Percentiles rank a stretch among this genome's conserved stretches.
Conservation (phyloP, 495 filamentous ascomycete species). For the Melanomma pulvis-pyrius region DNA sequence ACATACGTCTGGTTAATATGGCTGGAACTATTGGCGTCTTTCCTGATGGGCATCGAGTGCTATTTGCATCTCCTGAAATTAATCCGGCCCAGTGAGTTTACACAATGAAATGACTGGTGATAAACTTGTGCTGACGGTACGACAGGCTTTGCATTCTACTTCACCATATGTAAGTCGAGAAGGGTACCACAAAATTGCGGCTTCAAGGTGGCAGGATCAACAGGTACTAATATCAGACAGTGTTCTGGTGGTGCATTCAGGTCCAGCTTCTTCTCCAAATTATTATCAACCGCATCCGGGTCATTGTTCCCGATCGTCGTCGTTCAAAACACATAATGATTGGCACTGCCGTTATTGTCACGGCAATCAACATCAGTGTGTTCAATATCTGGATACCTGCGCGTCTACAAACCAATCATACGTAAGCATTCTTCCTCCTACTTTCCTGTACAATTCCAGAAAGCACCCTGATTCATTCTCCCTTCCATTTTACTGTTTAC, state of each 20-base stretch:
- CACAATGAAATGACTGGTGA: neutral
- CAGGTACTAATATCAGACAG: neutral
- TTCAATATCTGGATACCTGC: constrained; percentile 33
- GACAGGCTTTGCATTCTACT: constrained; percentile 21
- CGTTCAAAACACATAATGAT: constrained; percentile 30
- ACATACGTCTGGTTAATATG: constrained; percentile 30
- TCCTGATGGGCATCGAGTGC: constrained; percentile 25
- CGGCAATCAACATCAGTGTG: constrained; percentile 28
- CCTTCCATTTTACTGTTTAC: neutral
- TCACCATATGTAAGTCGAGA: constrained; percentile 20
- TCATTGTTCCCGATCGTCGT: constrained; percentile 28
- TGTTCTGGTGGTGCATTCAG: constrained; percentile 34
- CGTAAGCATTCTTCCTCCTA: too few relatives aligned
- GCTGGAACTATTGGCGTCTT: constrained; percentile 23
- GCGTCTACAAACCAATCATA: constrained; percentile 10
- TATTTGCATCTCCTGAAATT: constrained; percentile 19
- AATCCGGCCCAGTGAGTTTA: constrained; percentile 24
- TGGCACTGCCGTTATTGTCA: constrained; percentile 22
- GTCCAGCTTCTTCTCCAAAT: constrained; percentile 32
- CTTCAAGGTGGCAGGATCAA: neutral
- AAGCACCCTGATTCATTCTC: neutral
- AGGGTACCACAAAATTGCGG: neutral
- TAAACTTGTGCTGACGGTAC: neutral
- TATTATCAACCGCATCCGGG: constrained; percentile 34
- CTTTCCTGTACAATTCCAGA: too few relatives aligned